These are phyloP conservation scores for Erythrophleum fordii DNA, from an alignment of 306 rosid genomes.

Conservation along the genomic window DNA sequence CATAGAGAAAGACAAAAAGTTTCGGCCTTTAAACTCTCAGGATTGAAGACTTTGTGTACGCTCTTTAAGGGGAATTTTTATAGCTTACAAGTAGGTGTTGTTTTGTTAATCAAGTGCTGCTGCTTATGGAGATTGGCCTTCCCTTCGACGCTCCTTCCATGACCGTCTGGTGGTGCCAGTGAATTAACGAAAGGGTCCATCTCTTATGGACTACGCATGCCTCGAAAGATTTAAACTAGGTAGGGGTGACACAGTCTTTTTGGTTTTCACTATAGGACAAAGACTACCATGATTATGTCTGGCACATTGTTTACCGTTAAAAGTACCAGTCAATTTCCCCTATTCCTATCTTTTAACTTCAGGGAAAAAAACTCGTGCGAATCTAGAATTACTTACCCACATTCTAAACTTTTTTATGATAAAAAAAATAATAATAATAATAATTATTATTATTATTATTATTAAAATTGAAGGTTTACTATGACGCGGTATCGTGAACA, in stretches of 20 bases:
- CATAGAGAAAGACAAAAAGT: background rate
- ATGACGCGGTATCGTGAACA: too few relatives aligned
- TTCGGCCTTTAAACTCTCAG: background rate
- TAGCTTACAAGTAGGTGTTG: background rate
- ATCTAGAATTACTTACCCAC: too few relatives aligned
- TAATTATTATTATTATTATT: too few relatives aligned
- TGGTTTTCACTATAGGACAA: background rate
- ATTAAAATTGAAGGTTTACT: too few relatives aligned
- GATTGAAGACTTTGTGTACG: background rate
- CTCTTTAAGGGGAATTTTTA: constrained; percentile 5
- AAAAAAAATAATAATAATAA: too few relatives aligned
- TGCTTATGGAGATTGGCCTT: background rate
- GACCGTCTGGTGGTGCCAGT: background rate
- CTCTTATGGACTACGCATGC: too few relatives aligned
- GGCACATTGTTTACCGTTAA: constrained; percentile 32
- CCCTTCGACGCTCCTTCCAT: background rate
- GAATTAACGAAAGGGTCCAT: constrained; percentile 27
- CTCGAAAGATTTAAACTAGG: background rate
- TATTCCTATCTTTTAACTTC: too few relatives aligned
- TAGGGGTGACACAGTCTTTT: constrained; percentile 24
- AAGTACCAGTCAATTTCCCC: background rate
- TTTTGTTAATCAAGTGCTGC: constrained; percentile 29
- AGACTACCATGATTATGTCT: constrained; percentile 23
- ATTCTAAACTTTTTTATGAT: too few relatives aligned
- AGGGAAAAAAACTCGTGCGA: background rate